These are phyloP conservation scores for Adansonia digitata DNA, from an alignment of 345 rosid genomes.

Conservation along the genomic window DNA sequence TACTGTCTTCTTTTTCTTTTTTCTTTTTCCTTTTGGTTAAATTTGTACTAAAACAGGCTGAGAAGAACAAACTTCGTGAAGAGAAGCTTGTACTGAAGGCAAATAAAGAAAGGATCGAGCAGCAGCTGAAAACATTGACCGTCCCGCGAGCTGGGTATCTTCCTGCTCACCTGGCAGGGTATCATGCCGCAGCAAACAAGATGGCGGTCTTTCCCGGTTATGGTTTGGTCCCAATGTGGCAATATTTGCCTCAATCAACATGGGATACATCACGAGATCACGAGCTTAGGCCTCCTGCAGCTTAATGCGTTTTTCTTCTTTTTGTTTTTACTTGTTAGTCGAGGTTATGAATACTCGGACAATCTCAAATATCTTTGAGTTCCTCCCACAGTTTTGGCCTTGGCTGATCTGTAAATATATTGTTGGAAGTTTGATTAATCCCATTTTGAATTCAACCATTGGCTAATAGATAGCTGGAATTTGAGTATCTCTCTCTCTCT, in stretches of 20 bases:
- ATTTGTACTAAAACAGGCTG: constrained; percentile 39
- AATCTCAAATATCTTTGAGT: background rate
- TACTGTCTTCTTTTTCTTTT: background rate
- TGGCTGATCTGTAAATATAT: background rate
- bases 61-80: constrained; percentile 82
- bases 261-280: constrained; percentile 87
- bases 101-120: constrained; percentile 72
- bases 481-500: background rate
- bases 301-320: constrained; percentile 24
- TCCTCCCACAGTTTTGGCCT: background rate
- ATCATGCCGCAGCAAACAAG: constrained; percentile 49
- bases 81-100: constrained; percentile 74
- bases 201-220: constrained; percentile 62
- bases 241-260: constrained; percentile 70
- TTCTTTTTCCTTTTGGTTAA: background rate
- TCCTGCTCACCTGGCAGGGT: constrained; percentile 49
- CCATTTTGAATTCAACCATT: background rate
- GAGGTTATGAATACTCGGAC: background rate
- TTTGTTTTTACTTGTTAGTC: background rate
- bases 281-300: constrained; percentile 97
- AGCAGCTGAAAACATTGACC: constrained; percentile 56
- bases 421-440: background rate
- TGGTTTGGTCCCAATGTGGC: constrained; percentile 91
- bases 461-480: background rate
- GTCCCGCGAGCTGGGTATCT: constrained; percentile 55